Percentiles rank a stretch among this genome's conserved stretches.
Evolutionary conservation across 108 stramenopile species (phyloP).

Genomic region (Nitzschia putrida): DNA sequence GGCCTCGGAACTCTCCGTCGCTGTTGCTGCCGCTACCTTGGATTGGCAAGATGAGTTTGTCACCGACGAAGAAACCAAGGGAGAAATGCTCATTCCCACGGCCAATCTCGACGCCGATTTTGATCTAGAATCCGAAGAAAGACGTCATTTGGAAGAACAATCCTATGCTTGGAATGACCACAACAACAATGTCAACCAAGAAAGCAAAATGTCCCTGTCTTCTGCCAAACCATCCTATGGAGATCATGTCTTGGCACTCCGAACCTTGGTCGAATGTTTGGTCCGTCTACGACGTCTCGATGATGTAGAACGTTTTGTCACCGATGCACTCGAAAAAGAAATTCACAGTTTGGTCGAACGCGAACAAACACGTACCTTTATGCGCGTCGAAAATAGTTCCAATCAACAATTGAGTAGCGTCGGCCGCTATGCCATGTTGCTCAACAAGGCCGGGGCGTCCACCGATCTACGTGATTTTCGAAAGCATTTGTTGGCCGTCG

Average conservation of each 20-base stretch:
- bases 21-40: not conserved
- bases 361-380: conserved; percentile 80
- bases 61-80: conserved; percentile 15
- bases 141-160: conserved; percentile 69
- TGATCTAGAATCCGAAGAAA: conserved; percentile 82
- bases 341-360: conserved; percentile 60
- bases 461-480: conserved; percentile 71
- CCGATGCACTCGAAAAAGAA: conserved; percentile 60
- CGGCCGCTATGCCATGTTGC: conserved; percentile 40
- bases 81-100: conserved; percentile 54
- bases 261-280: conserved; percentile 80
- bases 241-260: conserved; percentile 73
- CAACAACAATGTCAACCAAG: not conserved
- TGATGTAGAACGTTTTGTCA: conserved; percentile 74
- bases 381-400: conserved; percentile 57
- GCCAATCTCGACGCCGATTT: conserved; percentile 75
- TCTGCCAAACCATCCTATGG: conserved; percentile 54
- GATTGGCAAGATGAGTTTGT: conserved; percentile 15
- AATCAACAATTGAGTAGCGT: conserved; percentile 10
- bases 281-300: conserved; percentile 71
- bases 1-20: too few relatives aligned
- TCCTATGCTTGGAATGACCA: conserved; percentile 7
- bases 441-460: conserved; percentile 33
- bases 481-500: conserved; percentile 63
- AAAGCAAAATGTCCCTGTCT: not conserved